Base-by-base conservation (phyloP, 371 early-diverging fungal species). In the Circinella umbellata region DNA sequence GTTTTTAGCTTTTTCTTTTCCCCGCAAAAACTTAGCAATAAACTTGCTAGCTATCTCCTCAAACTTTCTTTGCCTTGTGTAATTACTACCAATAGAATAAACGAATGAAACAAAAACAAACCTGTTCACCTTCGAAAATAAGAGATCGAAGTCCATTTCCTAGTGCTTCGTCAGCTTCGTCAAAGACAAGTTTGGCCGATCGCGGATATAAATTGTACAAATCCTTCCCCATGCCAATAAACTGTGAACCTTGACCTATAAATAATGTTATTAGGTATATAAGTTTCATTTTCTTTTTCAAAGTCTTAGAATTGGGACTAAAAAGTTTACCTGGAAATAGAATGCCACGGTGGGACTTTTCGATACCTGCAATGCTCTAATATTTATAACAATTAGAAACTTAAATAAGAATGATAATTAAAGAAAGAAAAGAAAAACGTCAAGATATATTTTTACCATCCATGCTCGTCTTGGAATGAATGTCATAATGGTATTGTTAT, bases 151-250 rank as follows among this genome's bases (percentile, higher is more conserved):
- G 76, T 15, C 81, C 77, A 37, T 87, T 85, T 0, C 89, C 91
- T 1, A 98, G 78, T 5, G 89, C 92, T 47, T 94, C 94, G 70
- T 98, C 94, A 20, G 90, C 95, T 76, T 96, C 95, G 63, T 97
- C 96, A 71, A 96, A 92, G 0, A 94, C 93, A 34, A 84, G 85
- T 49, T 90, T 90, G 13, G 97, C 94, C 4, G 88, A 89, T 36
- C 80, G 66, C 4, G 90, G 71, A 68, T 88, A 97, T 36, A 83
- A 79, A 34, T 90, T 84, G 64, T 92, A 94, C n/a, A 98, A 80
- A 79, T 97, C 97, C 73, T 87, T 86, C 18, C 95, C 96, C 98
- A 98, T 98, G 60, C 98, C 96, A 54, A 95, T 88, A 77, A 85
- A 91, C 78, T 95, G 95, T 9, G 95, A 92, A 35, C 95, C 95